Evolutionary conservation across 257 asterid species (phyloP).

Genomic region (Solanum pinnatisectum): DNA sequence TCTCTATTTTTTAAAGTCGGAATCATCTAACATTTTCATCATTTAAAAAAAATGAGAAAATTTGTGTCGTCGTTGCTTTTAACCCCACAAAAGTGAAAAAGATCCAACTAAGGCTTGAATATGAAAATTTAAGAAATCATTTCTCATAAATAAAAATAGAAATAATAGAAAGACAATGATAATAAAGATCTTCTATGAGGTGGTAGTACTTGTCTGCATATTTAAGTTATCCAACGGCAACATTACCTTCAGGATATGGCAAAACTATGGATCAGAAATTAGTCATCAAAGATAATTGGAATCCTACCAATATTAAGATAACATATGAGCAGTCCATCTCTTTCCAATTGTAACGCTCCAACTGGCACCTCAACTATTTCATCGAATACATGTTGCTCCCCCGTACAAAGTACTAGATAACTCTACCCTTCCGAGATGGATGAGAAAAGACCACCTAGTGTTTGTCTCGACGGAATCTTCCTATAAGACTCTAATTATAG

Average conservation of each 20-base stretch:
- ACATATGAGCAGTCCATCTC: not conserved
- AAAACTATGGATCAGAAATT: not conserved
- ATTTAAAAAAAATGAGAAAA: not conserved
- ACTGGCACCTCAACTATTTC: not conserved
- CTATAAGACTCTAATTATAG: not conserved
- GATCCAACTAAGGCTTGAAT: not conserved
- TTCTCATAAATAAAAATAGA: not conserved
- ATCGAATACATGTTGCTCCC: not conserved
- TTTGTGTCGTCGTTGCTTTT: not conserved
- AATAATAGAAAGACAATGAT: not conserved
- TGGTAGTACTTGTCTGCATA: not conserved
- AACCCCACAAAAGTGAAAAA: not conserved
- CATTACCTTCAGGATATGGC: conserved; percentile 1
- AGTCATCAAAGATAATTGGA: not conserved
- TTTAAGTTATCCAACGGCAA: not conserved
- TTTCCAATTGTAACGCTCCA: not conserved
- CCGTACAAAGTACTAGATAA: not conserved
- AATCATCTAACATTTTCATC: not conserved
- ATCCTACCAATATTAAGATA: not conserved
- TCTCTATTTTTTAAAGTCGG: not conserved
- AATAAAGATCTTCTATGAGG: not conserved
- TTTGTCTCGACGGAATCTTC: not conserved
- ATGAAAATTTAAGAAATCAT: not conserved
- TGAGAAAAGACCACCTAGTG: not conserved
- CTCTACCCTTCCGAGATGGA: not conserved